Base-by-base conservation (phyloP, 2,329 filamentous ascomycete genomes). In the Diaporthe aspalathi region DNA sequence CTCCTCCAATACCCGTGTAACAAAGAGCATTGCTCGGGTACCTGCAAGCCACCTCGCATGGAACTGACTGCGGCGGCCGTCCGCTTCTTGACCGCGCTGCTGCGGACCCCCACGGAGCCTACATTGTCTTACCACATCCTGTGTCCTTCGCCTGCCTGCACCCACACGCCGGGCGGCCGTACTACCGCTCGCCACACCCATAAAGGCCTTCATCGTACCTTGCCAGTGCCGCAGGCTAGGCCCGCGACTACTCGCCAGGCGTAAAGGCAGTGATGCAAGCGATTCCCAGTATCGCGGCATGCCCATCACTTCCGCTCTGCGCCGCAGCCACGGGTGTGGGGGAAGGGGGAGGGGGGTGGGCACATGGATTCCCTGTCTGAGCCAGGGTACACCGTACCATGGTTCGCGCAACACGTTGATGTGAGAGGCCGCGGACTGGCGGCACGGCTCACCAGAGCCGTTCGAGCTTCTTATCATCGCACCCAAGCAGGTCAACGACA, bases 101-200 rank as follows among this genome's bases (percentile, higher is more conserved):
- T 38, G 45, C 67, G 43, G 52, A 72, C 67, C 67, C 70, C 70
- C 70, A 72, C 70, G 70, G 32, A 53, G 20, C 53, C 38, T 49
- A 54, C 53, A 29, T 68, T 38, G 52, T 63, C 60, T 63, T 63
- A 63, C 60, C 57, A 63, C 60, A 63, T 63, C 29, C 52, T 56
- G 43, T 63, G 43, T 35, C 43, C 38, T 27, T 57, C 60, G 50
- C 54, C 35, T 57, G 54, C 54, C 24, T 11, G 24, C 54, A 57
- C 57, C 57, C 43, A 50, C 63, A 24, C 27, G 43, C 62, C 68
- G 27, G 54, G 45, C 52, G 52, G 52, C 53, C 40, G 66, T 56
- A 57, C 50, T 45, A 40, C 62, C 35, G 29, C 27, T 45, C 66
- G 20, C 50, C 66, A 47, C 35, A 45, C 43, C 54, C 32, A 40